Evolutionary conservation across 345 rosid genomes (phyloP).

Genomic region (Eucalyptus polybractea): DNA sequence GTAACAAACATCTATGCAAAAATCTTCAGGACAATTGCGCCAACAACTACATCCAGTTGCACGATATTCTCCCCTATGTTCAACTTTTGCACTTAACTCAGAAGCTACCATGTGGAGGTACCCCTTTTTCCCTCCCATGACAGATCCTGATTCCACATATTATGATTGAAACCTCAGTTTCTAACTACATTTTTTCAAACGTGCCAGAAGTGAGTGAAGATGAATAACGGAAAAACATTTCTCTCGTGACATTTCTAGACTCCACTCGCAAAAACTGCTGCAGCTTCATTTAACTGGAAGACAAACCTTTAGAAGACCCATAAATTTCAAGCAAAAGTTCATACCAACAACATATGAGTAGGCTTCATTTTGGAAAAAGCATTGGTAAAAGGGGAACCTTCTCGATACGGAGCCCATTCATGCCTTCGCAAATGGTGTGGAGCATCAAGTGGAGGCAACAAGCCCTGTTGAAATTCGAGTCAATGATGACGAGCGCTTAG

Average conservation of each 20-base stretch:
- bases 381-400: slow-evolving; percentile 34
- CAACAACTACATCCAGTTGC: not conserved
- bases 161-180: not conserved
- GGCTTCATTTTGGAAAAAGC: not conserved
- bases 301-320: not conserved
- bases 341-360: not conserved
- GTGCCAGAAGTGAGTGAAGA: not conserved
- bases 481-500: not conserved
- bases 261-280: not conserved
- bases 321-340: not conserved
- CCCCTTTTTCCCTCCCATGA: not conserved
- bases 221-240: not conserved
- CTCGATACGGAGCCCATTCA: slow-evolving; percentile 82
- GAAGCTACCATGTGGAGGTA: not conserved
- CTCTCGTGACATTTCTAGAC: not conserved
- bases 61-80: not conserved
- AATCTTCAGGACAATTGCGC: not conserved
- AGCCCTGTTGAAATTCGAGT: slow-evolving; percentile 30
- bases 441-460: slow-evolving; percentile 97
- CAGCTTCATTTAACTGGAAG: not conserved
- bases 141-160: not conserved
- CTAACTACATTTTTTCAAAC: not conserved
- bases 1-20: not conserved
- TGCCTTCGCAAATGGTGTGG: slow-evolving; percentile 96
- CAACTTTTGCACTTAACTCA: not conserved